Conservation (phyloP, 139 green algal species). For the Ettlia oleoabundans region DNA sequence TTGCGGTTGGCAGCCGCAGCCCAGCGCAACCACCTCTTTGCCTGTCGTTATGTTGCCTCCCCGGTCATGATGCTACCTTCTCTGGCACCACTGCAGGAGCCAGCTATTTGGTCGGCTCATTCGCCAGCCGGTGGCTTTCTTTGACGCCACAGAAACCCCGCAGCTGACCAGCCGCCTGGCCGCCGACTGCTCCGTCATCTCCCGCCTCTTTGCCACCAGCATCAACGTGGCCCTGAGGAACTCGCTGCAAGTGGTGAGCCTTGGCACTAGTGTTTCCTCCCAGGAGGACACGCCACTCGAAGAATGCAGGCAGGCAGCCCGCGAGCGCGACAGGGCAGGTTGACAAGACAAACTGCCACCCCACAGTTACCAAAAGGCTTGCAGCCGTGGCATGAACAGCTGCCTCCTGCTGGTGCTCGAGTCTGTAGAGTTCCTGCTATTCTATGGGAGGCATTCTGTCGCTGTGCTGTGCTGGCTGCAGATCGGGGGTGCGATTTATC, state of each 20-base stretch:
- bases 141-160: constrained; percentile 59
- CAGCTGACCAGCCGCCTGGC: constrained; percentile 70
- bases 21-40: too few relatives aligned
- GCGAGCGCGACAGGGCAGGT: too few relatives aligned
- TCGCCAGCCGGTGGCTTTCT: constrained; percentile 54
- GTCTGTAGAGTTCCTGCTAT: neutral
- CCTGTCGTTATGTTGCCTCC: too few relatives aligned
- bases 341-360: too few relatives aligned
- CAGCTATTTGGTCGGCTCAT: constrained; percentile 65
- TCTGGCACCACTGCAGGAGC: too few relatives aligned
- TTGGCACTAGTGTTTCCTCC: neutral
- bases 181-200: constrained; percentile 77
- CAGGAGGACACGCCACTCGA: too few relatives aligned
- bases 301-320: too few relatives aligned
- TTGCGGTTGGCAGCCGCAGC: too few relatives aligned
- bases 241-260: constrained; percentile 59
- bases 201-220: constrained; percentile 75
- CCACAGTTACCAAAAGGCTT: too few relatives aligned
- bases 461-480: neutral
- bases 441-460: neutral
- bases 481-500: constrained; percentile 70
- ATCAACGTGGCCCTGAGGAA: constrained; percentile 88
- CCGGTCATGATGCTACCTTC: too few relatives aligned
- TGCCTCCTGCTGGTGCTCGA: too few relatives aligned
- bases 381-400: too few relatives aligned